Evolutionary conservation across 495 filamentous ascomycete species (phyloP).

Genomic region (Penicillium crystallinum): DNA sequence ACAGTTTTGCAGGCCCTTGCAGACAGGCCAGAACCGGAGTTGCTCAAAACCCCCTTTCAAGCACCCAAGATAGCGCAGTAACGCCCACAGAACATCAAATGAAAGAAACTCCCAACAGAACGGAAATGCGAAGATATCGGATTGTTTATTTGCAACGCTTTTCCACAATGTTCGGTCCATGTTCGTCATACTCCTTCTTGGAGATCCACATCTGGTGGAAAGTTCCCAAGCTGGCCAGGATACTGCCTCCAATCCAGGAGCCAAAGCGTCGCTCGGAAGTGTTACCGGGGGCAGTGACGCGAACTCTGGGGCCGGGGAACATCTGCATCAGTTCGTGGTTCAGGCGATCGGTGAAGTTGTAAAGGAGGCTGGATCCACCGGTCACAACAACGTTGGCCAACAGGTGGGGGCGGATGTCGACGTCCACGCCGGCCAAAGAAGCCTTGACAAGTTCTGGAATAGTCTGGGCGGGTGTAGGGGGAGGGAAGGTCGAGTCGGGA

Average conservation of each 20-base stretch:
- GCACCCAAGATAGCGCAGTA: conserved; percentile 7
- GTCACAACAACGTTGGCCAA: conserved; percentile 90
- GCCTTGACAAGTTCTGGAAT: conserved; percentile 74
- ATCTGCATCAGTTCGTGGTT: conserved; percentile 72
- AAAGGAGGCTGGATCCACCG: conserved; percentile 75
- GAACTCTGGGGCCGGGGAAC: conserved; percentile 77
- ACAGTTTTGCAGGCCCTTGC: conserved; percentile 8
- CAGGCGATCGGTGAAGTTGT: conserved; percentile 85
- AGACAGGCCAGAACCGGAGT: conserved; percentile 7
- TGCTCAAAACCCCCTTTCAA: conserved; percentile 3
- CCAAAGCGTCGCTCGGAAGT: conserved; percentile 83
- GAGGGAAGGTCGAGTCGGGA: conserved; percentile 39
- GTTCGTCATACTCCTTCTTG: conserved; percentile 58
- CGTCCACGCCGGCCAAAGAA: conserved; percentile 73
- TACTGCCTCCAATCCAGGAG: conserved; percentile 94
- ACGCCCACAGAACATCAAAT: conserved; percentile 6
- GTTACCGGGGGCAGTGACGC: conserved; percentile 79
- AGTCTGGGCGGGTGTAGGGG: conserved; percentile 62
- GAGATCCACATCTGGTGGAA: conserved; percentile 99
- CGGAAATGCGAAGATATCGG: background rate
- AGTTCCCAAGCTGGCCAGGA: conserved; percentile 91
- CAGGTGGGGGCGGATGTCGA: conserved; percentile 78
- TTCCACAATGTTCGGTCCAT: conserved; percentile 55
- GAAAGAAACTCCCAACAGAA: background rate
- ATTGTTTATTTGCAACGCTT: conserved; percentile 51